phyloP scores from a whole-genome alignment of 2,329 filamentous ascomycete genomes.

The Calonectria montana region DNA sequence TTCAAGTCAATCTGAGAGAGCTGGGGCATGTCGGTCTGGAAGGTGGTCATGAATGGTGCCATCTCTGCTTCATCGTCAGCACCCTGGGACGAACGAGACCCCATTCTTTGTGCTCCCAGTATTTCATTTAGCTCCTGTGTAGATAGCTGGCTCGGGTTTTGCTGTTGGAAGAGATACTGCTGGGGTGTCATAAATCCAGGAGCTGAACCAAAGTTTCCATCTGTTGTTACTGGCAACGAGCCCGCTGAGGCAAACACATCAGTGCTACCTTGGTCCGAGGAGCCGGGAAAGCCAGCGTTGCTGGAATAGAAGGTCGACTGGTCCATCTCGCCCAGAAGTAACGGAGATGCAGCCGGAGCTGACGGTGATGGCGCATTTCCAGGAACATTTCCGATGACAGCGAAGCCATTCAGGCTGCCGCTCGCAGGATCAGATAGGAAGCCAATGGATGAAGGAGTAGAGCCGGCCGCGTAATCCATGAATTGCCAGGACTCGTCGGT shows the following conservation, averaged over 20 bases:
- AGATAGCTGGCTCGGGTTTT: constrained; percentile 39
- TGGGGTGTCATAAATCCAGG: constrained; percentile 52
- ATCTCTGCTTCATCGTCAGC: constrained; percentile 43
- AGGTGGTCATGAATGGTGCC: constrained; percentile 45
- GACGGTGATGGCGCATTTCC: constrained; percentile 44
- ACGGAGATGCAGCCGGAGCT: constrained; percentile 53
- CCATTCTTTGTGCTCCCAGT: constrained; percentile 23
- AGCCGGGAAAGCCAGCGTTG: constrained; percentile 45
- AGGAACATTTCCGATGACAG: constrained; percentile 54
- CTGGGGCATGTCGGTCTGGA: constrained; percentile 48
- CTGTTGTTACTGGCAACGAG: constrained; percentile 23
- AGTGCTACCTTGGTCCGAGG: constrained; percentile 30
- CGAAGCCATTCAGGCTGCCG: constrained; percentile 63
- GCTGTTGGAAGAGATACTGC: constrained; percentile 52
- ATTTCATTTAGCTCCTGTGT: constrained; percentile 41
- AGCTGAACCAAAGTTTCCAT: constrained; percentile 46
- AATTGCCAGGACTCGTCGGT: constrained; percentile 60
- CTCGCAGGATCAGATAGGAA: constrained; percentile 64
- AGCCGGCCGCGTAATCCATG: constrained; percentile 51
- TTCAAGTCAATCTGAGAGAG: constrained; percentile 47
- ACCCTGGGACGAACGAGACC: constrained; percentile 23
- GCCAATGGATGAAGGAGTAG: constrained; percentile 52
- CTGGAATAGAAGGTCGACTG: constrained; percentile 48
- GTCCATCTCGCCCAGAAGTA: constrained; percentile 54
- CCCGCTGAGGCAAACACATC: constrained; percentile 47